phyloP scores from a whole-genome alignment of 192 early-diverging fungal genomes.

The Backusella liffmaniae region DNA sequence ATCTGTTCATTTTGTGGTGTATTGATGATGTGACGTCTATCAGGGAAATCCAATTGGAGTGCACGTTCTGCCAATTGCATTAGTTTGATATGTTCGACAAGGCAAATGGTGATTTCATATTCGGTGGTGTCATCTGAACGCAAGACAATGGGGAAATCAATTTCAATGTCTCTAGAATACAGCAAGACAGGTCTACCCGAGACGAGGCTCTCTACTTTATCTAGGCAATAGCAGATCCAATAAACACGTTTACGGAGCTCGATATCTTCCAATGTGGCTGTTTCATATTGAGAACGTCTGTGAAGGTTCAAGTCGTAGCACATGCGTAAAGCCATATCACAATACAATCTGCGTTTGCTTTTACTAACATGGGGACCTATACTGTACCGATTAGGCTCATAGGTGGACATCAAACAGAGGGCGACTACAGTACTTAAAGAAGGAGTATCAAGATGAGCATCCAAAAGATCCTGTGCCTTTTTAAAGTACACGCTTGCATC shows the following conservation, averaged over 20 bases:
- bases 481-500: constrained; percentile 15
- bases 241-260: constrained; percentile 32
- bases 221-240: constrained; percentile 35
- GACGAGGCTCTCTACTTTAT: constrained; percentile 25
- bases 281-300: not conserved
- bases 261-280: not conserved
- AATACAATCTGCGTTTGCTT: constrained; percentile 7
- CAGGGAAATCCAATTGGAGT: constrained; percentile 4
- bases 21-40: not conserved
- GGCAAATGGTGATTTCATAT: constrained; percentile 12
- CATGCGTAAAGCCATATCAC: constrained; percentile 30
- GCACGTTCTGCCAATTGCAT: constrained; percentile 31
- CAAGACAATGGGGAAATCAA: constrained; percentile 20
- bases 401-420: constrained; percentile 20
- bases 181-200: constrained; percentile 15
- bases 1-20: constrained; percentile 11
- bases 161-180: constrained; percentile 6
- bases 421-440: constrained; percentile 19
- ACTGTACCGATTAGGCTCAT: constrained; percentile 20
- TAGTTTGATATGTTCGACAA: constrained; percentile 20
- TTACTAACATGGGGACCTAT: not conserved
- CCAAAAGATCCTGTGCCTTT: constrained; percentile 14
- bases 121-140: constrained; percentile 33
- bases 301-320: constrained; percentile 19
- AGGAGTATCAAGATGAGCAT: constrained; percentile 5